Evolutionary conservation across 208 protist genomes (phyloP).

Genomic region (Leptomonas pyrrhocoris): DNA sequence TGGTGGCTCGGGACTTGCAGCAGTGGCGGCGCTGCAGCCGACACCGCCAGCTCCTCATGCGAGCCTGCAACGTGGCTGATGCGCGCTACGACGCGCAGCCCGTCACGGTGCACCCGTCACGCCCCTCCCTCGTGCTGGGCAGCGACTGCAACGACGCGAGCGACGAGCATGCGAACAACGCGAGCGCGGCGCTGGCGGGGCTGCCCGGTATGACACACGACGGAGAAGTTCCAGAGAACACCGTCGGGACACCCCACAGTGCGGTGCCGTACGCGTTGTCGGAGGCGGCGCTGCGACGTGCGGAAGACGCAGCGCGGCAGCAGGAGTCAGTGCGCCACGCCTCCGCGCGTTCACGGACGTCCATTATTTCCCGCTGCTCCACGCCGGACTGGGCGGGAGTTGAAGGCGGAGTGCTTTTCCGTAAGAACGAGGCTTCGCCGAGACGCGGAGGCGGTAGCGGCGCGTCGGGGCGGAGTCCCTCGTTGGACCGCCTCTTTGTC

Average conservation of each 20-base stretch:
- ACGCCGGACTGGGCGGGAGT: not conserved
- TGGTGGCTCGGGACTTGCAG: conserved; percentile 7
- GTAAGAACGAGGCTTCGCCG: not conserved
- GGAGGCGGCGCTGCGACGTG: conserved; percentile 1
- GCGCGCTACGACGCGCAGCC: conserved; percentile 9
- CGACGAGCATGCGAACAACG: not conserved
- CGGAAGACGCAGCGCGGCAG: not conserved
- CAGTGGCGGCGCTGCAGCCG: conserved; percentile 11
- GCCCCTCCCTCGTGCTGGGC: not conserved
- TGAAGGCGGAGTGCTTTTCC: not conserved
- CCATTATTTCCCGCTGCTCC: conserved; percentile 2
- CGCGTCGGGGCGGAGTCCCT: conserved; percentile 3
- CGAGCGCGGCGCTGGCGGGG: not conserved
- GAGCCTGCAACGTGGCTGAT: not conserved
- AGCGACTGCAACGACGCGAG: not conserved
- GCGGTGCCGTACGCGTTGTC: not conserved
- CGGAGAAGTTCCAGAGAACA: not conserved
- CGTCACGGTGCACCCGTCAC: conserved; percentile 2
- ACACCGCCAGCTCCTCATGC: not conserved
- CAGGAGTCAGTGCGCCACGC: not conserved
- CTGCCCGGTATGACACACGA: not conserved
- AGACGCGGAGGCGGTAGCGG: not conserved
- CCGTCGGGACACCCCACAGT: no score
- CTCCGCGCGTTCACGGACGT: conserved; percentile 6
- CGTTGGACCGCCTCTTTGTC: conserved; percentile 16